Evolutionary conservation across 1,139 yeast species (phyloP).

Genomic region (Sugiyamaella xylanicola): DNA sequence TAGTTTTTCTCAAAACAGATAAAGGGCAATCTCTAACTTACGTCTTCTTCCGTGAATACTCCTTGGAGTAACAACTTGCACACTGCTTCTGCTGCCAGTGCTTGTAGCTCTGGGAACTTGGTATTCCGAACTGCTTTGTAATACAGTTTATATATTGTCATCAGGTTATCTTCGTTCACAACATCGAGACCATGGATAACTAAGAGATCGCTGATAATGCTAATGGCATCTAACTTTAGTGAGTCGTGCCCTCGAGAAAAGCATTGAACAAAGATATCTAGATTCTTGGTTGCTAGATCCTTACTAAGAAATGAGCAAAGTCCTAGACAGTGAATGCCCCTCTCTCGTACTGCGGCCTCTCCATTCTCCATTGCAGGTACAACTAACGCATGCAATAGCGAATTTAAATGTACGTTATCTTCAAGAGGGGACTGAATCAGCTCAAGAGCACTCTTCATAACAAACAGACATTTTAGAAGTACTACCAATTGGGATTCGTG

Average conservation of each 20-base stretch:
- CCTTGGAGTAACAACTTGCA: constrained; percentile 83
- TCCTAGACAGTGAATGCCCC: constrained; percentile 78
- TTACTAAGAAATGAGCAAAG: constrained; percentile 72
- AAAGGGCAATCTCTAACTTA: constrained; percentile 13
- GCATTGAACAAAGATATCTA: constrained; percentile 60
- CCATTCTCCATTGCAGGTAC: constrained; percentile 74
- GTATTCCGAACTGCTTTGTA: constrained; percentile 59
- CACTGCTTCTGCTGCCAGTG: constrained; percentile 82
- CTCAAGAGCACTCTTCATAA: constrained; percentile 73
- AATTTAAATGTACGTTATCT: constrained; percentile 67
- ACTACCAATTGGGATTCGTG: constrained; percentile 40
- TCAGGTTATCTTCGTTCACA: constrained; percentile 63
- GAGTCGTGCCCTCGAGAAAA: constrained; percentile 63
- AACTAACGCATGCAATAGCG: constrained; percentile 75
- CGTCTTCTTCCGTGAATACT: constrained; percentile 65
- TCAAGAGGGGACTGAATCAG: constrained; percentile 65
- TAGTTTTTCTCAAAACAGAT: no score
- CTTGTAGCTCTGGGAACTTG: constrained; percentile 67
- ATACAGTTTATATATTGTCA: constrained; percentile 64
- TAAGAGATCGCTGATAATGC: constrained; percentile 74
- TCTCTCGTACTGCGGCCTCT: constrained; percentile 60
- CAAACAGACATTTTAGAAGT: constrained; percentile 64
- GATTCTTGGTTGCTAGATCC: constrained; percentile 60
- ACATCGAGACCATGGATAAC: constrained; percentile 74
- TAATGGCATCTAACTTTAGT: constrained; percentile 62